phyloP scores from a whole-genome alignment of 2,329 filamentous ascomycete genomes.

The Verticillium zaregamsianum region DNA sequence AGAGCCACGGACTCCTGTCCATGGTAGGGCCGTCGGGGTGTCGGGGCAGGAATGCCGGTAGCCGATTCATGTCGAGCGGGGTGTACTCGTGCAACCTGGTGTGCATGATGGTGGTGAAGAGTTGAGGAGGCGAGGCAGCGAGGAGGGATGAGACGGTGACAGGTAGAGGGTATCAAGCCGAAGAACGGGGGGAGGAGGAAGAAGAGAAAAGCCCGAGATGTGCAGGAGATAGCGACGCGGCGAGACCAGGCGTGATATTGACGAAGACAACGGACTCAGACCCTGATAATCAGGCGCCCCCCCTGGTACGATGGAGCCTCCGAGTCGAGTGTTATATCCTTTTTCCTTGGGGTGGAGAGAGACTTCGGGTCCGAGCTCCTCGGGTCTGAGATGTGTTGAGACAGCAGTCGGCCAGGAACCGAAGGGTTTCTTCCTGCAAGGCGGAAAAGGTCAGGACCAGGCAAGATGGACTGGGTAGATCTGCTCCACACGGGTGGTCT shows the following conservation, averaged over 20 bases:
- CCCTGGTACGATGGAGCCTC: slow-evolving; percentile 7
- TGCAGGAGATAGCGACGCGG: not conserved
- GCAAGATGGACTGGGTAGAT: slow-evolving; percentile 7
- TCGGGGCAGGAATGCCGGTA: slow-evolving; percentile 2
- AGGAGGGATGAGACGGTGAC: not conserved
- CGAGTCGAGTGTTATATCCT: slow-evolving; percentile 12
- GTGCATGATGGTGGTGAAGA: not conserved
- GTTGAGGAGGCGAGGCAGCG: not conserved
- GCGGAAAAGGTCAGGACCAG: slow-evolving; percentile 8
- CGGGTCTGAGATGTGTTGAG: not conserved
- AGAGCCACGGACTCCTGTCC: slow-evolving; percentile 10
- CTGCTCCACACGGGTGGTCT: slow-evolving; percentile 9
- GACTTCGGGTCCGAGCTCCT: not conserved
- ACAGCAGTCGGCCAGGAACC: not conserved
- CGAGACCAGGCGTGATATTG: slow-evolving; percentile 13
- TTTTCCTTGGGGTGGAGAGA: slow-evolving; percentile 4
- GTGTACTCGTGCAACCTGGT: slow-evolving; percentile 9
- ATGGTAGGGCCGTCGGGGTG: no score
- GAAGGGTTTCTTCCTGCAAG: not conserved
- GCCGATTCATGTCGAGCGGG: slow-evolving; percentile 5
- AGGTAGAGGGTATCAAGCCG: not conserved
- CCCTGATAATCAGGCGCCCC: slow-evolving; percentile 11
- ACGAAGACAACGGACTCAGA: slow-evolving; percentile 12
- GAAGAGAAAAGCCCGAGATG: slow-evolving; percentile 5
- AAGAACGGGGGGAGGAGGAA: not conserved